A percentile compares a stretch with the other conserved stretches of the same genome.
Evolutionary conservation across 495 filamentous ascomycete genomes (phyloP).

Genomic region (Paragyromitra xinjiangensis): DNA sequence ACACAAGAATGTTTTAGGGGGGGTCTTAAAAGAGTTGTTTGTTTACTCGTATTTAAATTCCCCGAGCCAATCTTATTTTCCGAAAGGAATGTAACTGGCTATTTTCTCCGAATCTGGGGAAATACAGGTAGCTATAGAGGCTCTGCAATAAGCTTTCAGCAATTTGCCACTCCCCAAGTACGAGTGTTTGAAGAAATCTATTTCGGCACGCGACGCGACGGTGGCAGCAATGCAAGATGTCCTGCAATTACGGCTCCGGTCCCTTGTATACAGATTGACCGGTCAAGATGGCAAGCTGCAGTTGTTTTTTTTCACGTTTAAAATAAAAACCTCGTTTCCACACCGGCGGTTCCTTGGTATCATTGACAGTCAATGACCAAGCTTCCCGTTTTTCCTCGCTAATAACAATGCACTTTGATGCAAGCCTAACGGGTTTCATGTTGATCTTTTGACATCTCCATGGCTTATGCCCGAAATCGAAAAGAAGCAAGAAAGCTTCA

Average conservation of each 20-base stretch:
- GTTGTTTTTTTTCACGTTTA: conserved; percentile 20
- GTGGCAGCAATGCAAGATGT: conserved; percentile 31
- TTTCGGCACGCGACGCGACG: conserved; percentile 1
- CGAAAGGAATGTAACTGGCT: not conserved
- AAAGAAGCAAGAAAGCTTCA: not conserved
- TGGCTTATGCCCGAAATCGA: not conserved
- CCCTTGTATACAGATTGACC: not conserved
- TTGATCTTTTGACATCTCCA: not conserved
- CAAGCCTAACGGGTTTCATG: not conserved
- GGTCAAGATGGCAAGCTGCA: conserved; percentile 13
- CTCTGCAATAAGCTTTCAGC: conserved; percentile 27
- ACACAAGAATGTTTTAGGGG: not conserved
- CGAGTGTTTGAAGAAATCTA: conserved; percentile 10
- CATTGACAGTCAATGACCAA: conserved; percentile 48
- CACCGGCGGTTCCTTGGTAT: conserved; percentile 23
- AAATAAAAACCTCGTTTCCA: conserved; percentile 12
- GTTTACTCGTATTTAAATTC: conserved; percentile 6
- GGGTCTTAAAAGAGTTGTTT: conserved; percentile 24
- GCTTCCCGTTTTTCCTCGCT: conserved; percentile 12
- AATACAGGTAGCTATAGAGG: conserved; percentile 5
- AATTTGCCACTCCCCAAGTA: not conserved
- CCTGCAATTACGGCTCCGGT: conserved; percentile 9
- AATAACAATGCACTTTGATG: not conserved
- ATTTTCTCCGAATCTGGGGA: not conserved
- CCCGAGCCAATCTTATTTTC: conserved; percentile 8